Evolutionary conservation across 352 stramenopile genomes (phyloP).

Genomic region (Pythium pyrilobum): DNA sequence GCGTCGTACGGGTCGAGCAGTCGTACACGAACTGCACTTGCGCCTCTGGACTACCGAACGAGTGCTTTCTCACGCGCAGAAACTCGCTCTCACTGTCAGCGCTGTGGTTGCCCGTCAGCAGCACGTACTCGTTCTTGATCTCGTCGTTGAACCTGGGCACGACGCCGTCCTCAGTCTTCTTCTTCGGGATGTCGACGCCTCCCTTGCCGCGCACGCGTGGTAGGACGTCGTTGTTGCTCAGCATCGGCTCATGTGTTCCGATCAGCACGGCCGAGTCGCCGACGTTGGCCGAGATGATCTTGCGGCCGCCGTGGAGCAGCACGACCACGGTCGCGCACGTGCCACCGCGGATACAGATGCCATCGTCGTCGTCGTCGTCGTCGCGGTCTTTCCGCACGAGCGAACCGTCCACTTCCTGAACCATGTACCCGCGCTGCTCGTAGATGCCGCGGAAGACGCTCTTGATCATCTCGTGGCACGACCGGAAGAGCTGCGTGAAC

Average conservation of each 20-base stretch:
- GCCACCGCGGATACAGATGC: constrained; percentile 84
- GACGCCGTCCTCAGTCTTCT: neutral
- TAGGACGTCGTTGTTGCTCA: constrained; percentile 24
- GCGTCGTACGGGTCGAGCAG: constrained; percentile 17
- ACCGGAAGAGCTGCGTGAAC: constrained; percentile 44
- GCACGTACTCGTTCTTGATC: constrained; percentile 24
- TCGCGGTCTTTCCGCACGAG: constrained; percentile 41
- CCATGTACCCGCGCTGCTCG: constrained; percentile 44
- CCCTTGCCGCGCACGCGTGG: neutral
- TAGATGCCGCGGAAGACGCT: constrained; percentile 59
- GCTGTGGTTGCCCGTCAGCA: constrained; percentile 80
- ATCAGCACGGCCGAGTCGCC: constrained; percentile 70
- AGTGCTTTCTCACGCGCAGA: constrained; percentile 41
- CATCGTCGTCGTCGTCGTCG: constrained; percentile 20
- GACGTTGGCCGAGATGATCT: constrained; percentile 79
- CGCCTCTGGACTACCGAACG: constrained; percentile 15
- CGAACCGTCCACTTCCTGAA: constrained; percentile 60
- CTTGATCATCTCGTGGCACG: constrained; percentile 62
- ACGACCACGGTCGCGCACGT: constrained; percentile 84
- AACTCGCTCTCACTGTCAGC: constrained; percentile 79
- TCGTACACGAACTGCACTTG: constrained; percentile 87
- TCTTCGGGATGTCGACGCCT: constrained; percentile 3
- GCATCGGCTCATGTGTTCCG: constrained; percentile 13
- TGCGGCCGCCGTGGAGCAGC: constrained; percentile 55
- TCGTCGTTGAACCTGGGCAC: constrained; percentile 11